Percentiles rank a stretch among this genome's conserved stretches.
These are phyloP conservation scores for Gypsophila paniculata DNA, from an alignment of 179 eudicot genomes.

Conservation along the genomic window DNA sequence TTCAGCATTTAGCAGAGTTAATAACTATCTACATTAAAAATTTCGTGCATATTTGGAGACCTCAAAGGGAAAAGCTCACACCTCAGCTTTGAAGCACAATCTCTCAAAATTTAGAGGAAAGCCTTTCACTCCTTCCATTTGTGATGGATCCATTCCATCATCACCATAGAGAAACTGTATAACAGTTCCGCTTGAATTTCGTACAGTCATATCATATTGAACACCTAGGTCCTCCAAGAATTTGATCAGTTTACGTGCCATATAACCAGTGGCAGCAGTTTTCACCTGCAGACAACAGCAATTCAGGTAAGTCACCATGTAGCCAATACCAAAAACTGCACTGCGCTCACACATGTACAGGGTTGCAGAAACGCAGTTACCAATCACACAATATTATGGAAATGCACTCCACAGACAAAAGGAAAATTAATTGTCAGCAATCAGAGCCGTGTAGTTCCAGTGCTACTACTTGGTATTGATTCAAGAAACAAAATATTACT, in stretches of 20 bases:
- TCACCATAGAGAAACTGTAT: slow-evolving; percentile 82
- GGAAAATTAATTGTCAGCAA: too few species aligned
- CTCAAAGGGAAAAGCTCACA: slow-evolving; percentile 26
- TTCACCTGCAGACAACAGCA: slow-evolving; percentile 51
- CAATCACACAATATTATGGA: not conserved
- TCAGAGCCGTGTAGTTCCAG: not conserved
- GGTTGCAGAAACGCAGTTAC: not conserved
- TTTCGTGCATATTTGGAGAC: not conserved
- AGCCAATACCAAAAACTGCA: not conserved
- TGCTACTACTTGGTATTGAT: not conserved
- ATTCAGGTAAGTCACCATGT: not conserved
- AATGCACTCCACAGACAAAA: too few species aligned
- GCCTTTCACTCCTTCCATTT: slow-evolving; percentile 86
- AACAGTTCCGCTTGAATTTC: slow-evolving; percentile 68
- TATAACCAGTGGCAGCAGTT: slow-evolving; percentile 95
- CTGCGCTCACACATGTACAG: not conserved
- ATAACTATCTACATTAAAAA: not conserved
- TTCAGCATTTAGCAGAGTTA: not conserved
- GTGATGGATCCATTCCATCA: slow-evolving; percentile 93
- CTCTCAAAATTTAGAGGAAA: slow-evolving; percentile 73
- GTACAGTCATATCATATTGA: slow-evolving; percentile 78
- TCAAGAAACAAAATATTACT: not conserved
- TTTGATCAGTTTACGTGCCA: slow-evolving; percentile 87
- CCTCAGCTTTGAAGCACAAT: slow-evolving; percentile 71
- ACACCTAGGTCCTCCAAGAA: slow-evolving; percentile 73